Evolutionary conservation across 768 basidiomycete species (phyloP).

Genomic region (Gloeophyllum trabeum): DNA sequence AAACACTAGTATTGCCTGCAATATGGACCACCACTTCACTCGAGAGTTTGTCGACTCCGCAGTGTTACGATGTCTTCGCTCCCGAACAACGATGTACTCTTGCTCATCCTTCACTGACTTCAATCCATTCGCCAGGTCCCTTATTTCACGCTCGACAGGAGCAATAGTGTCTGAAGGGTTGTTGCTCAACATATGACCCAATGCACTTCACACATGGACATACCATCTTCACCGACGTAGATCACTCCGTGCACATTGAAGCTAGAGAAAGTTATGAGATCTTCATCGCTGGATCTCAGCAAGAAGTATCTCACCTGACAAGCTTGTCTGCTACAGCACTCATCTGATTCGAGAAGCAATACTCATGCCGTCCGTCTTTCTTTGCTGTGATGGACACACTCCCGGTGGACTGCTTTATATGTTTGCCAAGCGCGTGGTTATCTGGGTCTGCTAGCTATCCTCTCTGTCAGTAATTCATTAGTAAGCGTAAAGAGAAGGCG

Average conservation of each 20-base stretch:
- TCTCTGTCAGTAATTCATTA: neutral
- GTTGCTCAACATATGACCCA: neutral
- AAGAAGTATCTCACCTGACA: constrained; percentile 56
- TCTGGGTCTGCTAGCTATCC: constrained; percentile 74
- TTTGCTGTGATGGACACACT: constrained; percentile 80
- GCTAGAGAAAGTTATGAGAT: constrained; percentile 30
- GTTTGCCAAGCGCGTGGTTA: constrained; percentile 56
- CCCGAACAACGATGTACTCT: constrained; percentile 94
- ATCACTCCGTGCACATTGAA: constrained; percentile 99
- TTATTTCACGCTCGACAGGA: constrained; percentile 94
- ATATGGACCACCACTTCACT: constrained; percentile 98
- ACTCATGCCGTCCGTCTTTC: constrained; percentile 80
- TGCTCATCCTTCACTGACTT: constrained; percentile 95
- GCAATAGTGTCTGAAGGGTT: constrained; percentile 65
- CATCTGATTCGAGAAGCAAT: constrained; percentile 99
- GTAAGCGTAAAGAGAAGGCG: neutral
- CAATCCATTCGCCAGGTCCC: constrained; percentile 69
- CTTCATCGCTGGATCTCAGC: neutral
- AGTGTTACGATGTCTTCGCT: constrained; percentile 88
- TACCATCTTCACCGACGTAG: constrained; percentile 85
- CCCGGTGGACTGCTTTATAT: constrained; percentile 82
- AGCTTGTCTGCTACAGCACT: constrained; percentile 92
- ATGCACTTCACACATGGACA: constrained; percentile 16
- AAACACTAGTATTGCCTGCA: constrained; percentile 81
- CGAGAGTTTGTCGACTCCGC: constrained; percentile 88